Conservation (phyloP, 2,329 filamentous ascomycete genomes). For the Colletotrichum lupini region DNA sequence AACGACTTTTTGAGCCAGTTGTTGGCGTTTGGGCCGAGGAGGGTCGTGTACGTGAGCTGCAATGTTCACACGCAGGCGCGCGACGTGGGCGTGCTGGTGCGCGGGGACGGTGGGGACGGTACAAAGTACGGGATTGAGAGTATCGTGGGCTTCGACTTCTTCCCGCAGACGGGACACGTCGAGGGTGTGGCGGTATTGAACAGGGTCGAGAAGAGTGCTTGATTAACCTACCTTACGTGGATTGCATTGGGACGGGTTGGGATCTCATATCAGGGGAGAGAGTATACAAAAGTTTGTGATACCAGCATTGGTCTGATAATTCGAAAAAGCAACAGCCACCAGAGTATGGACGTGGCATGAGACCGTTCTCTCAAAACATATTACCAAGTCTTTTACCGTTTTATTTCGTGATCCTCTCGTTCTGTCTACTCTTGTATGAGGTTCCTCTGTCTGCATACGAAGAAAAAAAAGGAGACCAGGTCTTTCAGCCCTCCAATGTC, state of each 20-base stretch:
- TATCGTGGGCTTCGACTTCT: conserved; percentile 94
- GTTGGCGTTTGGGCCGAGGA: conserved; percentile 77
- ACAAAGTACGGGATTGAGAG: conserved; percentile 87
- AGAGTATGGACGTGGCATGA: not conserved
- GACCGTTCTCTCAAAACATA: not conserved
- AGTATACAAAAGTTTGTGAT: conserved; percentile 17
- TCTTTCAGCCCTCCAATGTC: conserved; percentile 24
- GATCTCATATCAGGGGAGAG: not conserved
- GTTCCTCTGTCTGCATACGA: not conserved
- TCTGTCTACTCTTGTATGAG: conserved; percentile 26
- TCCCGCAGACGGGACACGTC: conserved; percentile 84
- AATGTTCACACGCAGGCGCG: conserved; percentile 98
- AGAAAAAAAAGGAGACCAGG: not conserved
- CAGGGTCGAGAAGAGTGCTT: conserved; percentile 56
- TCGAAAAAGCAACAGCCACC: not conserved
- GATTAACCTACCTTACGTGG: not conserved
- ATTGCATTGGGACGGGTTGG: not conserved
- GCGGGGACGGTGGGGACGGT: conserved; percentile 59
- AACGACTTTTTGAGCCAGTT: conserved; percentile 85
- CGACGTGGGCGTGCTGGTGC: conserved; percentile 88
- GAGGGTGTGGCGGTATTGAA: conserved; percentile 76
- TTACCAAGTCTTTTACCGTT: conserved; percentile 2
- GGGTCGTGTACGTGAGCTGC: conserved; percentile 94
- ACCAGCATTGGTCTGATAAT: conserved; percentile 16
- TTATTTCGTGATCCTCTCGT: conserved; percentile 1